Conservation (phyloP, 1,284 basidiomycete genomes). For the Ganoderma meredithae region DNA sequence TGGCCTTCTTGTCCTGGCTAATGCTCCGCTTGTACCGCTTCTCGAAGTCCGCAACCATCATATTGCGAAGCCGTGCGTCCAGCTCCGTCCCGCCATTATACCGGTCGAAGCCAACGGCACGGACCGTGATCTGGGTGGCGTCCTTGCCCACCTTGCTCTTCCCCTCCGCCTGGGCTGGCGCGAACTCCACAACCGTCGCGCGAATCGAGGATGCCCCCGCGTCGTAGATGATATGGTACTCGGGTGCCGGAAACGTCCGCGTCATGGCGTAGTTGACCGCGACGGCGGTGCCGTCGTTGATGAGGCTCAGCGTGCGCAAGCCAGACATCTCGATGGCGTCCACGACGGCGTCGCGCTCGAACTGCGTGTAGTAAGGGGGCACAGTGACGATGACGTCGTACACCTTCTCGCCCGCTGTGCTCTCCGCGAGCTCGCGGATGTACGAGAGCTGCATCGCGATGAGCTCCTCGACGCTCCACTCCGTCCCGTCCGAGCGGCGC, state of each 20-base stretch:
- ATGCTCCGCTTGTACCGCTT: slow-evolving; percentile 70
- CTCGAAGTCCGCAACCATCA: slow-evolving; percentile 83
- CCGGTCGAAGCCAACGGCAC: slow-evolving; percentile 84
- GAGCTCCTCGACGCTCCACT: slow-evolving; percentile 90
- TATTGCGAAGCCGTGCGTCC: slow-evolving; percentile 84
- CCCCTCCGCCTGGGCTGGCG: slow-evolving; percentile 53
- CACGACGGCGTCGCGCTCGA: slow-evolving; percentile 86
- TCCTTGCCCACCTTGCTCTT: slow-evolving; percentile 61
- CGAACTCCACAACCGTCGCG: slow-evolving; percentile 88
- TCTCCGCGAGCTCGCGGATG: slow-evolving; percentile 88
- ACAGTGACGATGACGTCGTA: slow-evolving; percentile 87
- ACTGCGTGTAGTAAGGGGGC: slow-evolving; percentile 87
- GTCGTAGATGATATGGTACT: slow-evolving; percentile 94
- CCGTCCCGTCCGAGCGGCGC: slow-evolving; percentile 64
- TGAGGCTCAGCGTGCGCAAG: slow-evolving; percentile 81
- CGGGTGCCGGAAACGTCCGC: slow-evolving; percentile 81
- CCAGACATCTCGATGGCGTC: slow-evolving; percentile 95
- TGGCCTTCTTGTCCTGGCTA: slow-evolving; percentile 80
- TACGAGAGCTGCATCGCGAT: slow-evolving; percentile 95
- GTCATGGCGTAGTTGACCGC: slow-evolving; percentile 98
- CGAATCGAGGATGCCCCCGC: slow-evolving; percentile 89
- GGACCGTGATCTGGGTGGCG: slow-evolving; percentile 80
- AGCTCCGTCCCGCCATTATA: slow-evolving; percentile 84
- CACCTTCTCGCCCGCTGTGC: slow-evolving; percentile 78
- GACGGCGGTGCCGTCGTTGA: slow-evolving; percentile 94